Evolutionary conservation across 148 eudicot species (phyloP), one percentile per base, ranked within the genome.

Genomic region (Camellia sinensis): DNA sequence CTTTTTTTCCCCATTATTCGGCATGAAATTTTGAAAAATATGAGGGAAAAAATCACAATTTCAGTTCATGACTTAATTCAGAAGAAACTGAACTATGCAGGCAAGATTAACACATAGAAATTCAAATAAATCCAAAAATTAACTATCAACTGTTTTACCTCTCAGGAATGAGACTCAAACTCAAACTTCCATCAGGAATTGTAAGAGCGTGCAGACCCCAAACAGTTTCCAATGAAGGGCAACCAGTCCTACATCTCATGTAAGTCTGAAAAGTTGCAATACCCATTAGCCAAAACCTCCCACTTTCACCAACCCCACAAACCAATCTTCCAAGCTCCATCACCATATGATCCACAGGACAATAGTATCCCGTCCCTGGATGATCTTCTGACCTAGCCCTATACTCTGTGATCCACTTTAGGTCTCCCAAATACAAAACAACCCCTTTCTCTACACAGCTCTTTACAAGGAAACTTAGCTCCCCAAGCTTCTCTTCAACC

Each of bases 171-270:
- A 95, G 95, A 78, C 91, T 89, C 76, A 93, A 82, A 67, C 86
- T 87, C 88, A 92, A 88, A 76, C 84, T 85, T 45, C 85, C 84
- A 62, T 86, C 79, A 17, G 97, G 95, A 80, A 93, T 79, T 18
- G 91, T 93, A 77, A 95, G 71, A 73, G 93, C 89, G 80, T 95
- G 91, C 61, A 93, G 89, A 74, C 88, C 84, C 98, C 93, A 95
- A 74, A 88, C 48, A 21, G 78, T 59, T 72, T 95, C 94, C 6
- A 95, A 83, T 0, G 98, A 89, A 83, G 80, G 89, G 66, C 89
- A 66, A 1, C 91, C 91, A 62, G 69, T 85, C 79, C 70, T 86
- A 68, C 94, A 93, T 75, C 87, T 88, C 86, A 80, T 90, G 84
- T 89, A 93, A n/a, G 98, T 93, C 70, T 90, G 89, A 50, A 93